Percentiles rank a stretch among this genome's conserved stretches.
phyloP scores from a whole-genome alignment of 2,329 filamentous ascomycete species.

The Biscogniauxia marginata region DNA sequence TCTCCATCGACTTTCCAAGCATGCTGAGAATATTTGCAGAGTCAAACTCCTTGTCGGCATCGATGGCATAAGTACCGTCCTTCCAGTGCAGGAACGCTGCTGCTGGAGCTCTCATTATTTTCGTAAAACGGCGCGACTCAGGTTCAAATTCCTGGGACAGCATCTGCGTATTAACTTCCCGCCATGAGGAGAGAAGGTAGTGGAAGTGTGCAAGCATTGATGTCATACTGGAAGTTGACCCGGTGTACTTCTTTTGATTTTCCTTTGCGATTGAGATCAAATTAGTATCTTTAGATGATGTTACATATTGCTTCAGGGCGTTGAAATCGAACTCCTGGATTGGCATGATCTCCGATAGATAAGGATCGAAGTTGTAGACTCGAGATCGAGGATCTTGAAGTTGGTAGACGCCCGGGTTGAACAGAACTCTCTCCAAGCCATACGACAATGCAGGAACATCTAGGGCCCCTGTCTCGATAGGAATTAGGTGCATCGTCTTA shows the following conservation, averaged over 20 bases:
- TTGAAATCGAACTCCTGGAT: constrained; percentile 90
- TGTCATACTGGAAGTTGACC: constrained; percentile 97
- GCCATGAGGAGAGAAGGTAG: constrained; percentile 82
- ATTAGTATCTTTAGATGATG: constrained; percentile 78
- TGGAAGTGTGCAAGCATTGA: constrained; percentile 86
- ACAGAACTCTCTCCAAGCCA: constrained; percentile 84
- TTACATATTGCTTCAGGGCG: constrained; percentile 81
- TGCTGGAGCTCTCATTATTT: constrained; percentile 68
- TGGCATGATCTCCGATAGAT: constrained; percentile 90
- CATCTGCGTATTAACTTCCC: constrained; percentile 64
- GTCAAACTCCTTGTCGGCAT: constrained; percentile 92
- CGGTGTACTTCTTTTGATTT: constrained; percentile 76
- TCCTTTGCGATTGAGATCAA: constrained; percentile 67
- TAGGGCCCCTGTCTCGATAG: constrained; percentile 34
- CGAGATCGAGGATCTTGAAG: constrained; percentile 84
- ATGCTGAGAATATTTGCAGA: constrained; percentile 82
- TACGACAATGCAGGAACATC: constrained; percentile 64
- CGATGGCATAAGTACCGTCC: constrained; percentile 87
- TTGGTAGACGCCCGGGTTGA: constrained; percentile 91
- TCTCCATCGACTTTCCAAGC: constrained; percentile 95
- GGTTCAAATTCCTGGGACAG: constrained; percentile 67
- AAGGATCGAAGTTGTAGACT: constrained; percentile 97
- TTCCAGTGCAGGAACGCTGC: constrained; percentile 81
- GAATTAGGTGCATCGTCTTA: constrained; percentile 25
- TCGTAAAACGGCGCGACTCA: constrained; percentile 66